A percentile compares a stretch with the other conserved stretches of the same genome.
phyloP scores from a whole-genome alignment of 2,329 filamentous ascomycete species.

The Aspergillus hiratsukae region DNA sequence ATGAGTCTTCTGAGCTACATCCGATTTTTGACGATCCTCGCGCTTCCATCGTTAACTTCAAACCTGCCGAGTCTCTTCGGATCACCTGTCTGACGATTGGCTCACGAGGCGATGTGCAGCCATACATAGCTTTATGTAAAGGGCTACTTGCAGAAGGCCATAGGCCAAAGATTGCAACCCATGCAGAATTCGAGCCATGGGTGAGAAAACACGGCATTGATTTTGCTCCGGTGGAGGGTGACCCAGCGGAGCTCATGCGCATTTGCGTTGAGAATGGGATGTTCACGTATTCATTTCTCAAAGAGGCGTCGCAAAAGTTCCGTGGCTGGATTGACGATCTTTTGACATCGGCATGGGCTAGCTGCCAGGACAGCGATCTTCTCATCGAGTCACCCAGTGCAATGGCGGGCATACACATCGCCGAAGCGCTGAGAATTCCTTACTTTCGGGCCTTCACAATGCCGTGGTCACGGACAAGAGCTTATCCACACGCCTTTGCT shows the following conservation, averaged over 20 bases:
- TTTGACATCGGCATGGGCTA: conserved; percentile 72
- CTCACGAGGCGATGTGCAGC: conserved; percentile 91
- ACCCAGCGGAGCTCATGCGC: conserved; percentile 90
- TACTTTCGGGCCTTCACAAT: conserved; percentile 98
- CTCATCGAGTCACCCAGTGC: conserved; percentile 93
- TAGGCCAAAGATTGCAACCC: conserved; percentile 80
- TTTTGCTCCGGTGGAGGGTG: conserved; percentile 81
- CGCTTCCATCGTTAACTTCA: conserved; percentile 86
- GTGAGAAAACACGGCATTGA: conserved; percentile 90
- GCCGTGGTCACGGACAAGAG: conserved; percentile 94
- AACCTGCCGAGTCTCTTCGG: conserved; percentile 70
- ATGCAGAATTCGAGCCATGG: conserved; percentile 85
- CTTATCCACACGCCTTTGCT: conserved; percentile 94
- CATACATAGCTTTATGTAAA: conserved; percentile 94
- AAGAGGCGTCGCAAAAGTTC: conserved; percentile 81
- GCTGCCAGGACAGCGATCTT: conserved; percentile 81
- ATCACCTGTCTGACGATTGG: conserved; percentile 96
- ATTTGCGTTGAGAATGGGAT: conserved; percentile 97
- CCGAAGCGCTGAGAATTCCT: conserved; percentile 84
- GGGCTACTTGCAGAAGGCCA: conserved; percentile 85
- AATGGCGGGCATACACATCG: conserved; percentile 97
- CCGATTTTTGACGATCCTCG: conserved; percentile 87
- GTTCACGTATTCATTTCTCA: conserved; percentile 87
- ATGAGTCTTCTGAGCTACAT: conserved; percentile 48
- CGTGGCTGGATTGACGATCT: conserved; percentile 93